Evolutionary conservation across 345 rosid genomes (phyloP).

Genomic region (Pistacia vera): DNA sequence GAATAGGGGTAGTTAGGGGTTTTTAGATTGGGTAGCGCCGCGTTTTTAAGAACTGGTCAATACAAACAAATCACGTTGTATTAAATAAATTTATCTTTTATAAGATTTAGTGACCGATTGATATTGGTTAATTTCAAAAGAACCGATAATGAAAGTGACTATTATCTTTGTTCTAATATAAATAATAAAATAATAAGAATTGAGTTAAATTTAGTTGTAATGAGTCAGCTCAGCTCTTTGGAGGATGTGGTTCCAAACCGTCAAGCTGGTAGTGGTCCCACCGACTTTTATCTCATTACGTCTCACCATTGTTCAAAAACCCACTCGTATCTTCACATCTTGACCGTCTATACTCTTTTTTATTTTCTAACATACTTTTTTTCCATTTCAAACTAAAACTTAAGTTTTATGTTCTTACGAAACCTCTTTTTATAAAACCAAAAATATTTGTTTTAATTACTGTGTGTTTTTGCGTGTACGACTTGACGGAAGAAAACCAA

Average conservation of each 20-base stretch:
- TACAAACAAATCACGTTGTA: no score
- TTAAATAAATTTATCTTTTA: not conserved
- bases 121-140: not conserved
- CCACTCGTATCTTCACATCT: conserved; percentile 23
- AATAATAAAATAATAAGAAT: not conserved
- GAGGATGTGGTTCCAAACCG: conserved; percentile 28
- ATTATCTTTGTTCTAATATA: not conserved
- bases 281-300: conserved; percentile 14
- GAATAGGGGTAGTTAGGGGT: not conserved
- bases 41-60: no score
- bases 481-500: conserved; percentile 26
- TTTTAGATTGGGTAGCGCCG: not conserved
- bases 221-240: conserved; percentile 21
- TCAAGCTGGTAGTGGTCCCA: conserved; percentile 28
- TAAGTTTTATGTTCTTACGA: not conserved
- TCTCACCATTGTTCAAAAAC: no score
- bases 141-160: conserved; percentile 30
- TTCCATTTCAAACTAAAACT: not conserved
- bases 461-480: conserved; percentile 22
- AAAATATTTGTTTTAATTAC: no score
- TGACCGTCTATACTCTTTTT: conserved; percentile 22
- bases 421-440: not conserved
- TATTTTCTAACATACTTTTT: not conserved
- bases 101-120: not conserved
- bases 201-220: conserved; percentile 16